Conservation (phyloP, 2,329 filamentous ascomycete species). For the Akanthomyces dipterigenus region DNA sequence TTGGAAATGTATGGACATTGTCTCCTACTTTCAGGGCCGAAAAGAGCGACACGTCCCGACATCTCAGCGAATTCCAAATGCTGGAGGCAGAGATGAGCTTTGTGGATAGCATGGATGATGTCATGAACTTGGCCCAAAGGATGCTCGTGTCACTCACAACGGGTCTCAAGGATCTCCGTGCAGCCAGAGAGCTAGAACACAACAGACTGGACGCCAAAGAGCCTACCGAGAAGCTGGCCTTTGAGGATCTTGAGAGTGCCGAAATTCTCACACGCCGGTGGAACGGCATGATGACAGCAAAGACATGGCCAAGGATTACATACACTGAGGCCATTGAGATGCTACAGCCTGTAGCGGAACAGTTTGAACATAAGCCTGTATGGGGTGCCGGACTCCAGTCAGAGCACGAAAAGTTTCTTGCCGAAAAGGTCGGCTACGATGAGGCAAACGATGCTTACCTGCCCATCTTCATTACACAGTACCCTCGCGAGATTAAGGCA, state of each 20-base stretch:
- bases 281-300: constrained; percentile 52
- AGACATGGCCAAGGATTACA: constrained; percentile 70
- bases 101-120: constrained; percentile 56
- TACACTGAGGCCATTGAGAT: constrained; percentile 71
- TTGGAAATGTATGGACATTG: constrained; percentile 88
- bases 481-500: constrained; percentile 81
- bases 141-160: constrained; percentile 55
- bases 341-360: constrained; percentile 52
- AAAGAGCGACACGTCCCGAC: constrained; percentile 84
- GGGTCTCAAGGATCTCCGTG: constrained; percentile 33
- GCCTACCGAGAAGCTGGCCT: constrained; percentile 35
- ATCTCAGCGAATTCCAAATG: constrained; percentile 98
- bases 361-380: constrained; percentile 61
- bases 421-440: constrained; percentile 52
- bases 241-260: constrained; percentile 36
- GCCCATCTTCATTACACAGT: constrained; percentile 89
- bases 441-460: constrained; percentile 39
- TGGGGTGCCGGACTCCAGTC: constrained; percentile 75
- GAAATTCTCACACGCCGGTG: constrained; percentile 60
- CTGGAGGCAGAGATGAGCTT: constrained; percentile 88
- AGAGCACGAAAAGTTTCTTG: constrained; percentile 88
- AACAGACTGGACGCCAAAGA: constrained; percentile 29
- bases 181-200: constrained; percentile 37
- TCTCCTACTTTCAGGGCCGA: constrained; percentile 93
- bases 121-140: constrained; percentile 76